These are phyloP conservation scores for Ceratobasidium sp. DNA, from an alignment of 1,284 basidiomycete genomes.

Conservation along the genomic window DNA sequence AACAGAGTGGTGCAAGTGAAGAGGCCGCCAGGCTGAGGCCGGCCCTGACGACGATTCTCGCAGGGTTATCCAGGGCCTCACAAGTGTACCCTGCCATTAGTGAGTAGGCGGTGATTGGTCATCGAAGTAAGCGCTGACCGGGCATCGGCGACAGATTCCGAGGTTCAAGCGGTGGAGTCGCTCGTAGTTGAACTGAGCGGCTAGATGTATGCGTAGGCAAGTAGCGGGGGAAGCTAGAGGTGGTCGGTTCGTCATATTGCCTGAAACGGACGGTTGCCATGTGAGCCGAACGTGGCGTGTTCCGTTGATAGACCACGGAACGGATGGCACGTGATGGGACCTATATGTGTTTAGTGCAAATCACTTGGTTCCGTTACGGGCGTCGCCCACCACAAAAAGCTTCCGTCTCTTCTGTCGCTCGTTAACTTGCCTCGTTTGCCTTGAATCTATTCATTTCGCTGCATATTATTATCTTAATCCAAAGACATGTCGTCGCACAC, in stretches of 20 bases:
- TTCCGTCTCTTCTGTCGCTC: slow-evolving; percentile 20
- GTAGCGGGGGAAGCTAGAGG: background rate
- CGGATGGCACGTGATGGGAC: slow-evolving; percentile 15
- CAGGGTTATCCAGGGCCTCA: slow-evolving; percentile 9
- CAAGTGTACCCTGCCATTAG: slow-evolving; percentile 9
- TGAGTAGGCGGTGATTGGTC: background rate
- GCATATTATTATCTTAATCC: slow-evolving; percentile 28
- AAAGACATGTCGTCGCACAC: slow-evolving; percentile 34
- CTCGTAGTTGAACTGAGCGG: background rate
- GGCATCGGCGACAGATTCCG: background rate
- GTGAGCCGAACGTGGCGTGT: slow-evolving; percentile 13
- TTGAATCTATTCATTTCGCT: slow-evolving; percentile 14
- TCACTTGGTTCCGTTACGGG: slow-evolving; percentile 30
- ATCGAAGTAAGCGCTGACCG: background rate
- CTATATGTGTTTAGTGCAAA: slow-evolving; percentile 32
- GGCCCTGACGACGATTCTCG: slow-evolving; percentile 16
- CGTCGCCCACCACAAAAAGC: slow-evolving; percentile 35
- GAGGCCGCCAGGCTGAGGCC: slow-evolving; percentile 2
- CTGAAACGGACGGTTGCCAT: slow-evolving; percentile 22
- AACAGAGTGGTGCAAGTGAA: background rate
- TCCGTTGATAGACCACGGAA: slow-evolving; percentile 1
- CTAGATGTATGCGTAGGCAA: background rate
- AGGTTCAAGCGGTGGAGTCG: slow-evolving; percentile 9
- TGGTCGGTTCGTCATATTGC: background rate
- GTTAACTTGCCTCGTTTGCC: slow-evolving; percentile 4